phyloP scores from a whole-genome alignment of 805 yeast genomes.

The Sugiyamaella mastotermitis region DNA sequence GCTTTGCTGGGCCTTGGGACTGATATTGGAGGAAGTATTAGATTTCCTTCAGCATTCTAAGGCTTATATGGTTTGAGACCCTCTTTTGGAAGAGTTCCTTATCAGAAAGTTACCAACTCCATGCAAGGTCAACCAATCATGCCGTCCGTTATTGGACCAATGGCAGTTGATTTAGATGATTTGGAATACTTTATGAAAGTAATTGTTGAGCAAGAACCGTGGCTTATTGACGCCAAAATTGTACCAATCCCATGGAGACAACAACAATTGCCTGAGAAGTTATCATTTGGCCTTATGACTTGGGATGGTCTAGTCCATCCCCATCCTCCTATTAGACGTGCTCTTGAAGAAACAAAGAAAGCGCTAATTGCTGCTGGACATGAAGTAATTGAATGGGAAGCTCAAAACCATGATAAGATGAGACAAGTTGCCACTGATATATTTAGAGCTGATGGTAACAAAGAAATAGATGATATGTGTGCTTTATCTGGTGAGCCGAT shows the following conservation, averaged over 20 bases:
- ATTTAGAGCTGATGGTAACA: slow-evolving; percentile 11
- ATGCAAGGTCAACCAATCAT: slow-evolving; percentile 36
- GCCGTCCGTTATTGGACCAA: slow-evolving; percentile 44
- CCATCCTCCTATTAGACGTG: slow-evolving; percentile 45
- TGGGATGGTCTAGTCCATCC: slow-evolving; percentile 43
- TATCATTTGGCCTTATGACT: slow-evolving; percentile 12
- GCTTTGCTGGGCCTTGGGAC: slow-evolving; percentile 48
- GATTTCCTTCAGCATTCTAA: slow-evolving; percentile 43
- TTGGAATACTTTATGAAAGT: slow-evolving; percentile 35
- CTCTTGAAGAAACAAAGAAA: slow-evolving; percentile 32
- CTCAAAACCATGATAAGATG: slow-evolving; percentile 20
- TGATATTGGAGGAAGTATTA: slow-evolving; percentile 49
- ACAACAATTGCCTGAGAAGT: slow-evolving; percentile 11
- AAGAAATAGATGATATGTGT: slow-evolving; percentile 7
- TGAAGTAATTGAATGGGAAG: slow-evolving; percentile 27
- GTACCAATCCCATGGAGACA: slow-evolving; percentile 47
- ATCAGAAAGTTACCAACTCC: slow-evolving; percentile 15
- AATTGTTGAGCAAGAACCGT: slow-evolving; percentile 38
- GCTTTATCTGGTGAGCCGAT: slow-evolving; percentile 14
- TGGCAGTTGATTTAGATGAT: slow-evolving; percentile 36
- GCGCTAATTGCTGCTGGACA: slow-evolving; percentile 13
- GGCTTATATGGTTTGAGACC: slow-evolving; percentile 46
- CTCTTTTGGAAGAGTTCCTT: slow-evolving; percentile 32
- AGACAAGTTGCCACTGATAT: slow-evolving; percentile 5
- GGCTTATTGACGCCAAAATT: slow-evolving; percentile 45